Base-by-base conservation (phyloP, 2,329 filamentous ascomycete genomes). In the Monosporascus sp. region DNA sequence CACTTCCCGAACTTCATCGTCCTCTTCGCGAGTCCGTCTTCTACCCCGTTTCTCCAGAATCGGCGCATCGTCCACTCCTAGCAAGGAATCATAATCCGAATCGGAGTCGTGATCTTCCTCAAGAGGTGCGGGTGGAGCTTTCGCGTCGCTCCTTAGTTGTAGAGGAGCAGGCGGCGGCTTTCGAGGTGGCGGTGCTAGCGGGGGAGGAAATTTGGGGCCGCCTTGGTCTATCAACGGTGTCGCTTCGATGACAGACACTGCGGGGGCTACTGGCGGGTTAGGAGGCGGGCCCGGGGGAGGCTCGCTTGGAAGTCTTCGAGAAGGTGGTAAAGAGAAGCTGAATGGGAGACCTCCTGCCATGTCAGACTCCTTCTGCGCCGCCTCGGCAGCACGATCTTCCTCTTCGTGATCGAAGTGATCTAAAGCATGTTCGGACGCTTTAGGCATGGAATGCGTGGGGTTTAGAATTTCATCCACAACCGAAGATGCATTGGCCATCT, bases 81-180 rank as follows among this genome's bases (percentile, higher is more conserved):
- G 71, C 37, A 88, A 79, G 57, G 92, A 88, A 54, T 94, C 90
- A 60, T 92, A 94, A 58, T 96, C 91, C 0, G 89, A 92, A 54
- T 90, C 89, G 0, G 86, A 85, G 37, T 84, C 81, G 2, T 63
- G 62, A 3, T 81, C 79, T 14, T 85, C 84, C n/a, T 86, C 82
- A 3, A 66, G 60, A 2, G 66, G 59, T 4, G 65, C 52, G 0
- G 60, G 57, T 2, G 64, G 59, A 25, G 59, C 54, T 9, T 66
- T 64, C n/a, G 65, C 65, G 18, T 68, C 61, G 47, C 75, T 74
- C 44, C 78, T 79, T 24, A 97, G 77, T 64, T 92, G 86, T 51
- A 97, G 71, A 2, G 93, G 92, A 14, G 90, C 89, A 47, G 93
- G 93, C 3, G 92, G 91, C 6, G 86, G 83, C 68, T 96, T 97